Evolutionary conservation across 2,329 filamentous ascomycete species (phyloP), one percentile per base, ranked within the genome.

Genomic region (Zelopaecilomyces penicillatus): DNA sequence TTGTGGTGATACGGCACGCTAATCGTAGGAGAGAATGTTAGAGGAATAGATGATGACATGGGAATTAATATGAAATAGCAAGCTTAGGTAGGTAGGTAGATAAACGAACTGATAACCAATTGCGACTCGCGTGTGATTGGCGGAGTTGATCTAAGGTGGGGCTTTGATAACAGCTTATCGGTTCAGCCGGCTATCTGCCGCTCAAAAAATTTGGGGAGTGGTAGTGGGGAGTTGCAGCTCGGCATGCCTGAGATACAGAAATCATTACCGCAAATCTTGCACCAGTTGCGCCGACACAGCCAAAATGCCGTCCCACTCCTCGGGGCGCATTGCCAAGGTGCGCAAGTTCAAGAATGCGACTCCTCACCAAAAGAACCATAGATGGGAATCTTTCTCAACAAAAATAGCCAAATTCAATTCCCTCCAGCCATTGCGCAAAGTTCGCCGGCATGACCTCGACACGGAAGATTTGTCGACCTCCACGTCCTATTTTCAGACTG

Each of bases 381-480:
- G 87, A 62, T 97, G 88, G 79, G 85, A 96, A 68, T 84, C 87
- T 50, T 97, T 97, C 68, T 87, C 84, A 48, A 79, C 83, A 60
- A 93, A 94, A 65, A 87, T 97, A 63, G 80, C 87, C 51, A 93
- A 90, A 64, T 78, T 97, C 60, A 93, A 87, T 67, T 80, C 80
- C 30, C 76, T 98, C 68, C 91, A 98, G 58, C 93, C 93, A 38
- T 78, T 98, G 54, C 88, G 93, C 65, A 84, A 84, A 67, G 85
- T 94, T 57, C 87, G 89, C 65, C 84, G 85, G 62, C 79, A 94
- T 69, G 82, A 86, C 58, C 81, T 93, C 68, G 85, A 90, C 50
- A 80, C 83, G 59, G 83, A 87, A 70, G 83, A 90, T 64, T 73
- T 83, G 58, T 79, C 82, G 48, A 75, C 82, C 26, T 79, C 82